These are phyloP conservation scores for Boletus rubroflammeus DNA, from an alignment of 768 basidiomycete genomes.

Conservation along the genomic window DNA sequence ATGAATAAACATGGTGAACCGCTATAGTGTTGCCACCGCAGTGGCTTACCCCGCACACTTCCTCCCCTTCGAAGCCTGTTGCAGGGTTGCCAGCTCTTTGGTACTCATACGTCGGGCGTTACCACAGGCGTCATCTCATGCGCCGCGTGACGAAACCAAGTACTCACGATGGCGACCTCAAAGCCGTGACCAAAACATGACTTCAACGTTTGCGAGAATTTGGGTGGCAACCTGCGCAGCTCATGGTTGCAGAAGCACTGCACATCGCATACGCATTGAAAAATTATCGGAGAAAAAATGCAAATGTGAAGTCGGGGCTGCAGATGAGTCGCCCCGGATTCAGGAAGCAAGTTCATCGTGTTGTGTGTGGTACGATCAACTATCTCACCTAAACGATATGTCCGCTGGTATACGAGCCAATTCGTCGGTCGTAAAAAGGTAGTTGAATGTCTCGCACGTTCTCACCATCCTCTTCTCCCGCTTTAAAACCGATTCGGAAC, in stretches of 20 bases:
- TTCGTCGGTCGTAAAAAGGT: background rate
- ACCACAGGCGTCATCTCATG: background rate
- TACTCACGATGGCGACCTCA: conserved; percentile 14
- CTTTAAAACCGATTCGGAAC: background rate
- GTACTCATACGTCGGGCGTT: conserved; percentile 17
- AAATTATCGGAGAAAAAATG: background rate
- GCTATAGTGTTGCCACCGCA: background rate
- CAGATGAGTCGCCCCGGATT: background rate
- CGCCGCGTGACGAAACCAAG: background rate
- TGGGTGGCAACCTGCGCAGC: conserved; percentile 2
- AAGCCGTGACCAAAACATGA: conserved; percentile 20
- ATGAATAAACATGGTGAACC: background rate
- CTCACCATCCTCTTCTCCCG: background rate
- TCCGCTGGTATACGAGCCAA: background rate
- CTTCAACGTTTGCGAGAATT: conserved; percentile 13
- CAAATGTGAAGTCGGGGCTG: background rate
- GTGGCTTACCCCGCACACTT: conserved; percentile 19
- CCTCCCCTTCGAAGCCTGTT: conserved; percentile 17
- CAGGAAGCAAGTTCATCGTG: background rate
- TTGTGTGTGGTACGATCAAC: background rate
- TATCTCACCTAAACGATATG: background rate
- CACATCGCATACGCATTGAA: background rate
- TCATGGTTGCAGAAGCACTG: background rate
- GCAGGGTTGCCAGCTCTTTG: conserved; percentile 7
- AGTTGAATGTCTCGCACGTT: background rate